These are phyloP conservation scores for Cladorrhinum samala DNA, from an alignment of 495 filamentous ascomycete genomes.

Conservation along the genomic window DNA sequence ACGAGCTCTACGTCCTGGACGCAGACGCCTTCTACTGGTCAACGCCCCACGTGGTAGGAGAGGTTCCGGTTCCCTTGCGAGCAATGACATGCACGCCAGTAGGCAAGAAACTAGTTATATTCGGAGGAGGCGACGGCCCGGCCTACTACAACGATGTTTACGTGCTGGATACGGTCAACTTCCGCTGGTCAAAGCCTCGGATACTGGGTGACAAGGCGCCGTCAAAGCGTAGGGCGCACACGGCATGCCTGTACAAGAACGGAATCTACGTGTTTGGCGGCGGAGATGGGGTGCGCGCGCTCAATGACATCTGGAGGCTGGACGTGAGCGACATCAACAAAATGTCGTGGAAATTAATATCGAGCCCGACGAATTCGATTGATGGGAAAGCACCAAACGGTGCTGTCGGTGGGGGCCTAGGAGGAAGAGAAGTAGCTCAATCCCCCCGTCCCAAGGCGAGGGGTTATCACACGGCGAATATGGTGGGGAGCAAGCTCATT, in stretches of 20 bases:
- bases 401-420: slow-evolving; percentile 6
- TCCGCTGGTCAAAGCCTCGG: slow-evolving; percentile 51
- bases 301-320: slow-evolving; percentile 63
- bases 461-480: slow-evolving; percentile 64
- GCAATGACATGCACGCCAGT: slow-evolving; percentile 64
- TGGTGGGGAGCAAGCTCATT: slow-evolving; percentile 62
- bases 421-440: slow-evolving; percentile 25
- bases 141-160: slow-evolving; percentile 66
- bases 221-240: slow-evolving; percentile 54
- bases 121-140: slow-evolving; percentile 60
- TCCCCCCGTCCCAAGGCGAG: slow-evolving; percentile 53
- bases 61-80: slow-evolving; percentile 54
- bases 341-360: slow-evolving; percentile 58
- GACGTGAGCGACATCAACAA: slow-evolving; percentile 57
- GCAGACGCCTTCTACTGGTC: slow-evolving; percentile 62
- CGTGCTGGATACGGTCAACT: slow-evolving; percentile 59
- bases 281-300: slow-evolving; percentile 56
- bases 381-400: slow-evolving; percentile 7
- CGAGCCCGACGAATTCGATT: slow-evolving; percentile 25
- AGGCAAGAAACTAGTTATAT: slow-evolving; percentile 59
- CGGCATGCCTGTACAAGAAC: slow-evolving; percentile 59
- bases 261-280: slow-evolving; percentile 64
- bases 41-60: slow-evolving; percentile 51
- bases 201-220: slow-evolving; percentile 48
- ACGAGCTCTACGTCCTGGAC: slow-evolving; percentile 59